phyloP scores from a whole-genome alignment of 768 basidiomycete genomes.

The Arthromyces matolae region DNA sequence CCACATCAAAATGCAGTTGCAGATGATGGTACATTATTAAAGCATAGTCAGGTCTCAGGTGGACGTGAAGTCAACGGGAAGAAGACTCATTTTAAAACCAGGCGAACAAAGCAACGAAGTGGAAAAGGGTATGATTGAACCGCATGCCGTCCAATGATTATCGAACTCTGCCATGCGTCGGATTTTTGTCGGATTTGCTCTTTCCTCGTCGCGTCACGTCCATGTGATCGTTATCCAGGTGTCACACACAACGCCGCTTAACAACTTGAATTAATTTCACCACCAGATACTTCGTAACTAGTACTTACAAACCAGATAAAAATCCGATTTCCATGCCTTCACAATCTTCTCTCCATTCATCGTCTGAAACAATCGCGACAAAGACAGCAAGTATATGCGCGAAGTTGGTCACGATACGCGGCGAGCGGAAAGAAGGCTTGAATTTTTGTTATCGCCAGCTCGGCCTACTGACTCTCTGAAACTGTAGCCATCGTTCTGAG shows the following conservation, averaged over 20 bases:
- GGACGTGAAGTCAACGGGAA: slow-evolving; percentile 52
- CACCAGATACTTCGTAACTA: no score
- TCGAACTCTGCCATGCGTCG: no score
- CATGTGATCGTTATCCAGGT: background rate
- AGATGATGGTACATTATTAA: slow-evolving; percentile 70
- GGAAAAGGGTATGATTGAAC: slow-evolving; percentile 88
- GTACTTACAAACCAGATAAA: no score
- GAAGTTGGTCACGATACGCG: slow-evolving; percentile 58
- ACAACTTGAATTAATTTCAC: no score
- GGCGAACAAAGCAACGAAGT: slow-evolving; percentile 83
- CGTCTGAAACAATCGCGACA: background rate
- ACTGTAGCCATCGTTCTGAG: slow-evolving; percentile 54
- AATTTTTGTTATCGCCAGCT: background rate
- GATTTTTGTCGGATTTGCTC: no score
- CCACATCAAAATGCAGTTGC: slow-evolving; percentile 83
- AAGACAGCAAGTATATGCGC: slow-evolving; percentile 56
- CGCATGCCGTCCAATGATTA: no score
- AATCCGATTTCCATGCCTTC: no score
- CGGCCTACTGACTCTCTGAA: background rate
- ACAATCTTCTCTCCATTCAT: background rate
- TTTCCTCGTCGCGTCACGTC: no score
- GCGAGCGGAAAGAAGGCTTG: slow-evolving; percentile 66
- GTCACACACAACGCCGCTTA: no score
- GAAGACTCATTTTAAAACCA: slow-evolving; percentile 82
- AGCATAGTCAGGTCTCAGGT: slow-evolving; percentile 38